phyloP scores from a whole-genome alignment of 805 yeast genomes.

The Wickerhamomyces bisporus region DNA sequence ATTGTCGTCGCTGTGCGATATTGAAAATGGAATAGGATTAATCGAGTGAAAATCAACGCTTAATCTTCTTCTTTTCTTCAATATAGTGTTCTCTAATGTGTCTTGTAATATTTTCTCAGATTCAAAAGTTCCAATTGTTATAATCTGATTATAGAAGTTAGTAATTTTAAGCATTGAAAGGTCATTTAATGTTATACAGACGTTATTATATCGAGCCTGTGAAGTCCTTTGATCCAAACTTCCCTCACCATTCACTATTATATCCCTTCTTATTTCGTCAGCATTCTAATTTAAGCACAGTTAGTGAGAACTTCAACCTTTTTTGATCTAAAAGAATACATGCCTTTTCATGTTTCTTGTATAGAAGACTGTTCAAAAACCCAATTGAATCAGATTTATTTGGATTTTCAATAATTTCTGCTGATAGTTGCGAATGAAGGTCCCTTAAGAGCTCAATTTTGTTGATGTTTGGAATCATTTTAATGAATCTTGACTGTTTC shows the following conservation, averaged over 20 bases:
- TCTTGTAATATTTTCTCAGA: slow-evolving; percentile 5
- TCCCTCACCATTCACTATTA: background rate
- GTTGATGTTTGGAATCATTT: too few relatives aligned
- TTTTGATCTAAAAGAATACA: background rate
- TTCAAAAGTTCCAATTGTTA: slow-evolving; percentile 6
- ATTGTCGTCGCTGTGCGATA: background rate
- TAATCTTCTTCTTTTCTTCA: slow-evolving; percentile 11
- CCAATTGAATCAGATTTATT: slow-evolving; percentile 5
- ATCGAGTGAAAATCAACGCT: slow-evolving; percentile 19
- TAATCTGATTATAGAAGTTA: too few relatives aligned
- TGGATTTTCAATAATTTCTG: slow-evolving; percentile 2
- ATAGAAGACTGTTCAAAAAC: slow-evolving; percentile 5
- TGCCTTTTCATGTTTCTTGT: slow-evolving; percentile 11
- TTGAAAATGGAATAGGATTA: background rate
- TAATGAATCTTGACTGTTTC: too few relatives aligned
- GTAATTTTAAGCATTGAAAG: too few relatives aligned
- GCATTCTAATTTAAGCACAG: background rate
- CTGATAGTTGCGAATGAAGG: background rate
- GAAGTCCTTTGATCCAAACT: background rate
- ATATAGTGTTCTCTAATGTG: slow-evolving; percentile 5
- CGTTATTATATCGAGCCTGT: slow-evolving; percentile 5
- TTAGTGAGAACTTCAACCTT: background rate
- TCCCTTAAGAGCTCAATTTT: background rate
- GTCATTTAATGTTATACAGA: too few relatives aligned
- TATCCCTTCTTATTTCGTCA: background rate